Conservation (phyloP, 306 rosid genomes). For the Begonia fuchsioides region DNA sequence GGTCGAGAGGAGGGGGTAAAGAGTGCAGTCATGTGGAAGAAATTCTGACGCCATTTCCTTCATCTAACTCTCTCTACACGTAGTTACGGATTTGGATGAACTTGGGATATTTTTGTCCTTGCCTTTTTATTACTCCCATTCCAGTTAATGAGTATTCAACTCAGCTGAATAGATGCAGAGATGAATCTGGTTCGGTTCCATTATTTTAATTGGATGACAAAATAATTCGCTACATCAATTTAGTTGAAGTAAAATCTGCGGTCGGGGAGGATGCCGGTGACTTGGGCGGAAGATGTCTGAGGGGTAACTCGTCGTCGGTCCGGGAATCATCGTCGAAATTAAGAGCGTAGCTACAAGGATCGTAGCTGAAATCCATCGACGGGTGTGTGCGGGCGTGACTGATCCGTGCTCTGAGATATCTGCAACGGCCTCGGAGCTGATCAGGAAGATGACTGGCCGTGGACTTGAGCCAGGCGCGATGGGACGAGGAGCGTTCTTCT, state of each 20-base stretch:
- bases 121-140: too few species aligned
- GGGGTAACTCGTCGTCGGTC: conserved; percentile 2
- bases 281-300: conserved; percentile 2
- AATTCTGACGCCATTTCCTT: too few species aligned
- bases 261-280: background rate
- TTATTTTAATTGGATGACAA: too few species aligned
- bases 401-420: background rate
- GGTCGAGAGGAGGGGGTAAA: too few species aligned
- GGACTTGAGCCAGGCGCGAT: background rate
- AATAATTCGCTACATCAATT: too few species aligned
- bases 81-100: too few species aligned
- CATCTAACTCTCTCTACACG: too few species aligned
- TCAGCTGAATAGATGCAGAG: too few species aligned
- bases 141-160: too few species aligned
- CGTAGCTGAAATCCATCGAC: conserved; percentile 4
- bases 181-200: too few species aligned
- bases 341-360: conserved; percentile 10
- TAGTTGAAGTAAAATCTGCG: background rate
- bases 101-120: too few species aligned
- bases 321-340: conserved; percentile 8
- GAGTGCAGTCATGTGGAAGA: too few species aligned
- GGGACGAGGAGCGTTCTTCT: background rate
- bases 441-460: background rate
- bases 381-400: background rate
- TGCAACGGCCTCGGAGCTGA: background rate